Conservation (phyloP, 1,139 yeast genomes). For the Taphrina flavorubra region DNA sequence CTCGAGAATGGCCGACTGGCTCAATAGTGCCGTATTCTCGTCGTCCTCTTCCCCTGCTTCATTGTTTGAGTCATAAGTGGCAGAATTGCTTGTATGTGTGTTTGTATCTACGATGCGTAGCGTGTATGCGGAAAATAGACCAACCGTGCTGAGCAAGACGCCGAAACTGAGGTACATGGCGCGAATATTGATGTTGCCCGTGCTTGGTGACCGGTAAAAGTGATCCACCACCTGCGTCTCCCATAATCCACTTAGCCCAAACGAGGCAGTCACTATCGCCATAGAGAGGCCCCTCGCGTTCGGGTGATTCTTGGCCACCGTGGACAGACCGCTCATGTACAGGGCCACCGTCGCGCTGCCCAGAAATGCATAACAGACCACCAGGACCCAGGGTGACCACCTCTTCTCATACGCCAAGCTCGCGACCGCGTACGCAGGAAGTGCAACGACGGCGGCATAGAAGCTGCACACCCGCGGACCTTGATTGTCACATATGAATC, state of each 20-base stretch:
- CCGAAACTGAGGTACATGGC: constrained; percentile 67
- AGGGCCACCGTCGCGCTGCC: constrained; percentile 48
- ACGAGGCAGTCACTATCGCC: constrained; percentile 84
- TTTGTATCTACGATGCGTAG: constrained; percentile 42
- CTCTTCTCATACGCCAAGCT: constrained; percentile 51
- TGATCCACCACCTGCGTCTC: constrained; percentile 53
- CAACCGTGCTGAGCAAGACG: constrained; percentile 50
- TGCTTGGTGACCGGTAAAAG: constrained; percentile 52
- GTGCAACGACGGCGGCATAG: constrained; percentile 66
- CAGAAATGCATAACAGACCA: constrained; percentile 46
- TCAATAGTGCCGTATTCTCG: constrained; percentile 42
- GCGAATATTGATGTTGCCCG: constrained; percentile 57
- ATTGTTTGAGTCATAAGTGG: not conserved
- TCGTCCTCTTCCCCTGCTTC: constrained; percentile 6
- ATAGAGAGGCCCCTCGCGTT: constrained; percentile 67
- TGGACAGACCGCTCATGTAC: constrained; percentile 47
- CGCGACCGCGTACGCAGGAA: constrained; percentile 73
- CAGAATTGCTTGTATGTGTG: not conserved
- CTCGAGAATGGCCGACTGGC: constrained; percentile 31
- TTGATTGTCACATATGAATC: constrained; percentile 80
- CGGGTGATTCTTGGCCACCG: constrained; percentile 47
- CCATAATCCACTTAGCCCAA: constrained; percentile 77
- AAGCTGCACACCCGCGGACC: constrained; percentile 79
- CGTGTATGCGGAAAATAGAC: constrained; percentile 44
- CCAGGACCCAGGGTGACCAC: constrained; percentile 47